phyloP scores from a whole-genome alignment of 306 rosid genomes.

The Sicyos edulis region DNA sequence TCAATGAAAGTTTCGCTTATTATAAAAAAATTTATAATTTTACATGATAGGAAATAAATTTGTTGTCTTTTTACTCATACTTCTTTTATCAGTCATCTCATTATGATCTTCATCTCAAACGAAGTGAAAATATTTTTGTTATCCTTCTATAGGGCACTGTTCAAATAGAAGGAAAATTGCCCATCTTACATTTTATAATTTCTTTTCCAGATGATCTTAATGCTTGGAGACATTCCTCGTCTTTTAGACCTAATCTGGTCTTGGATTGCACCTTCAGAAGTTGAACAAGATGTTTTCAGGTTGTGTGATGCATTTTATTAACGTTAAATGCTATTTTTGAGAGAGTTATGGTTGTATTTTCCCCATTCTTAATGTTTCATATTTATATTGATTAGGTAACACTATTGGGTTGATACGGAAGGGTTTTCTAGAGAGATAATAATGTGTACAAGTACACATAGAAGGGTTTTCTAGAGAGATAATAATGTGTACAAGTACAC shows the following conservation, averaged over 20 bases:
- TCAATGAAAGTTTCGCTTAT: too few species aligned
- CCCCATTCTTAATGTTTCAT: not conserved
- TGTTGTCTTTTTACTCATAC: not conserved
- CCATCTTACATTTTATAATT: slow-evolving; percentile 15
- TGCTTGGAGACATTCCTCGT: slow-evolving; percentile 83
- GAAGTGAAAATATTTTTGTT: not conserved
- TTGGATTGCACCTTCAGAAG: slow-evolving; percentile 91
- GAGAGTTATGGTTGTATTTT: not conserved
- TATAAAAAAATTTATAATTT: not conserved
- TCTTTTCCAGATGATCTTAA: slow-evolving; percentile 67
- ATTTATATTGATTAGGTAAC: not conserved
- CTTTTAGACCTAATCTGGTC: slow-evolving; percentile 91
- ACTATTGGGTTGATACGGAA: not conserved
- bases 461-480: too few species aligned
- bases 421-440: slow-evolving; percentile 7
- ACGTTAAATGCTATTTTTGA: not conserved
- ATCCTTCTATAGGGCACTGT: not conserved
- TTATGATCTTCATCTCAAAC: not conserved
- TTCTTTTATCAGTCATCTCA: not conserved
- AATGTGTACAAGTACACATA: too few species aligned
- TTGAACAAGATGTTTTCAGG: slow-evolving; percentile 69
- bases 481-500: not conserved
- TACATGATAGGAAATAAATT: not conserved
- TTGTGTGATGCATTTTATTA: slow-evolving; percentile 25
- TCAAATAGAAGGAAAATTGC: not conserved